Conservation (phyloP, 1,284 basidiomycete genomes). For the Blastosporella zonata region DNA sequence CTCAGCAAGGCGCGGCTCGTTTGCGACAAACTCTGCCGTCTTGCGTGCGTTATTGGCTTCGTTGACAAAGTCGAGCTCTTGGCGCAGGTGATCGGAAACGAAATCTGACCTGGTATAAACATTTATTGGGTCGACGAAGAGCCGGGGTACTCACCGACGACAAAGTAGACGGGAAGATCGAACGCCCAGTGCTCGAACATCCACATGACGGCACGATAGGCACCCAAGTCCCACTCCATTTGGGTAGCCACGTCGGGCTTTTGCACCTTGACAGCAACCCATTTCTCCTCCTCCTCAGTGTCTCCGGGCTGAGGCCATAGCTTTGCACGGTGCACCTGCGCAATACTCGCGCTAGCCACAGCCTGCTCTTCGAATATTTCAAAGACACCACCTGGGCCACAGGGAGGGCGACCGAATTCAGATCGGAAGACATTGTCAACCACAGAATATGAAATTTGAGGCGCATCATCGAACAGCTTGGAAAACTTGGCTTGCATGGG, state of each 20-base stretch:
- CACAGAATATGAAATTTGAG: conserved; percentile 72
- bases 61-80: conserved; percentile 76
- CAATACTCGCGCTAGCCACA: conserved; percentile 83
- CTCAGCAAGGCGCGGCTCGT: conserved; percentile 64
- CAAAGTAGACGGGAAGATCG: conserved; percentile 74
- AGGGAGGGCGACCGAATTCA: conserved; percentile 67
- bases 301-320: conserved; percentile 45
- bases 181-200: conserved; percentile 73
- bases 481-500: conserved; percentile 82
- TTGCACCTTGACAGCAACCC: conserved; percentile 92
- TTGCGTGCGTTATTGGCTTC: conserved; percentile 69
- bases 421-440: conserved; percentile 67
- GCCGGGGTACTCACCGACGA: conserved; percentile 52
- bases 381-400: conserved; percentile 72
- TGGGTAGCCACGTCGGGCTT: conserved; percentile 85
- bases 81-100: conserved; percentile 75
- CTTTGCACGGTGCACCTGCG: conserved; percentile 83
- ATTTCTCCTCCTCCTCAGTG: conserved; percentile 45
- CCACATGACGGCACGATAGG: conserved; percentile 68
- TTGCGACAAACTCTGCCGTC: conserved; percentile 56
- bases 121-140: not conserved
- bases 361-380: conserved; percentile 72
- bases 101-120: conserved; percentile 49
- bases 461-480: conserved; percentile 82
- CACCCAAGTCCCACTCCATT: conserved; percentile 78